Conservation (phyloP, 2,329 filamentous ascomycete species). For the Onygenales sp. region DNA sequence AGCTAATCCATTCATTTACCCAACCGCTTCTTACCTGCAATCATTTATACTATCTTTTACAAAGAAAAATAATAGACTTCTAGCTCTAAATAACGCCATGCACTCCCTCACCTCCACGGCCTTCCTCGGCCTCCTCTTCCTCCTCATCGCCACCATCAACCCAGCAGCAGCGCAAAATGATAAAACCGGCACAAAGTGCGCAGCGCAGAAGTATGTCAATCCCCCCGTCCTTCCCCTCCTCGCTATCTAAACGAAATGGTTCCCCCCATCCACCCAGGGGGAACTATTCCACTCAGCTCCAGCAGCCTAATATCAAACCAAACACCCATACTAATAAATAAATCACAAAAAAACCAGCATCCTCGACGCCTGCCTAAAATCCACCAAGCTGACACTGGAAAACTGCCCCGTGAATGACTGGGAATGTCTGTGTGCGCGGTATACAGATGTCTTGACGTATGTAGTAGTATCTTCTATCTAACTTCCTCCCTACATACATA, state of each 20-base stretch:
- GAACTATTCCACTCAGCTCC: too few species aligned
- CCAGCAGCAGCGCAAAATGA: background rate
- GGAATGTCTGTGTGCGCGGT: conserved; percentile 50
- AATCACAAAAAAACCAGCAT: conserved; percentile 30
- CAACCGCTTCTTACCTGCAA: background rate
- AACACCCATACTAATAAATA: background rate
- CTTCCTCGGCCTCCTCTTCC: conserved; percentile 8
- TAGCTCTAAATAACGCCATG: background rate
- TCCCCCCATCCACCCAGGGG: too few species aligned
- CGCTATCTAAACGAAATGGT: background rate
- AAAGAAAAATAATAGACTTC: background rate
- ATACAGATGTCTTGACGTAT: conserved; percentile 43
- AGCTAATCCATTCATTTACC: background rate
- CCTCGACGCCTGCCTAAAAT: conserved; percentile 39
- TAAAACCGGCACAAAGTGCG: conserved; percentile 5
- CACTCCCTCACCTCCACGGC: conserved; percentile 2
- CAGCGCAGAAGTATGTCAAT: conserved; percentile 12
- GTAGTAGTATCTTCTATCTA: background rate
- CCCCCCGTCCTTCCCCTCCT: background rate
- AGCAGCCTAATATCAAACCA: too few species aligned
- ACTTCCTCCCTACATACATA: background rate
- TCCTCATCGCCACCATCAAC: conserved; percentile 8
- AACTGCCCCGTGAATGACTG: conserved; percentile 41
- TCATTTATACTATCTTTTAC: too few species aligned
- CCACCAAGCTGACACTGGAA: conserved; percentile 32